Base-by-base conservation (phyloP, 257 asterid species). In the Solanum stenotomum region DNA sequence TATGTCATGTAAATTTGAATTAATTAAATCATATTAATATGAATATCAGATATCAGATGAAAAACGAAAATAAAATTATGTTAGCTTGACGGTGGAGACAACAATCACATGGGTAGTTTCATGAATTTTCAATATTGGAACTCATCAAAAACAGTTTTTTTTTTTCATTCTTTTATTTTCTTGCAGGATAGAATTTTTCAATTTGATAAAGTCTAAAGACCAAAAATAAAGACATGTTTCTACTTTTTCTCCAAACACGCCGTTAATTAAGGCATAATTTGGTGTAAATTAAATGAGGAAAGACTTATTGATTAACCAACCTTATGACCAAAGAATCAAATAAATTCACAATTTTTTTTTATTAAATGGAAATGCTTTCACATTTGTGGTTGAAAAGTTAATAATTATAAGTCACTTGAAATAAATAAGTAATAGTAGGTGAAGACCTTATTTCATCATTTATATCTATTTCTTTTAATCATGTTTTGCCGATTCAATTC, bases 1-100 rank as follows among this genome's bases (percentile, higher is more conserved):
- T 22, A 10, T 0, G 8, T 0, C 0, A 0, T 2, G 0, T 3
- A 0, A 1, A 2, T 74, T 20, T 9, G 0, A 34, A 34, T 74
- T 75, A 23, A 11, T 22, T 35, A 0, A 0, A 20, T 10, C 0
- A 22, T 6, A 5, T 10, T 10, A 75, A 72, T 22, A 0, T 5
- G 1, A 35, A 10, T 35, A 75, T 35, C 0, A n/a, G 0, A 18
- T 0, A 1, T 1, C 8, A 8, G 0, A 35, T 10, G 4, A 75
- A 72, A 33, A 16, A 9, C 0, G 5, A 23, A 22, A 22, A 76
- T 5, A 75, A 22, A 76, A 5, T 27, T 44, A 15, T 44, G 67
- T 44, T 44, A 8, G 16, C 70, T 49, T 49, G 86, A 49, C 86
- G 70, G 70, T 49, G 44, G 86, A 82, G 86, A 49, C 44, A 18